Conservation (phyloP, 202 grass and related monocot genomes). For the Tripidium arundinaceum region DNA sequence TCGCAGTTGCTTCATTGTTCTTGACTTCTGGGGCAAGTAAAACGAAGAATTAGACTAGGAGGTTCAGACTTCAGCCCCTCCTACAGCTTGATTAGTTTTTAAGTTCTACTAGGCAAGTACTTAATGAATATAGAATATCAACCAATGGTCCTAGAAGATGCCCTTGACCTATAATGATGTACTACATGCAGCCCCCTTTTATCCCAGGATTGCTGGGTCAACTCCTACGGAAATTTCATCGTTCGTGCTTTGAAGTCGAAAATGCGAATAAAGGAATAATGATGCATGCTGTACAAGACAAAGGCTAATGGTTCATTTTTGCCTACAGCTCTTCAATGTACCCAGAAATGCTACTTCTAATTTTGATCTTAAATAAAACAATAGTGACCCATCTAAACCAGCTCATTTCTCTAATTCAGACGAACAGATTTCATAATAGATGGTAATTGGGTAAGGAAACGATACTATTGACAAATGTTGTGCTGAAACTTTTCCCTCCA, state of each 20-base stretch:
- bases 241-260: conserved; percentile 6
- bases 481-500: not conserved
- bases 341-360: not conserved
- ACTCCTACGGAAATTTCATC: not conserved
- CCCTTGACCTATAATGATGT: not conserved
- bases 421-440: not conserved
- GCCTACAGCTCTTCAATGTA: not conserved
- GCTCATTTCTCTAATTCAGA: not conserved
- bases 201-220: conserved; percentile 20
- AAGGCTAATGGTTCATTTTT: not conserved
- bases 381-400: not conserved
- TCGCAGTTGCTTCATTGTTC: not conserved
- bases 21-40: not conserved
- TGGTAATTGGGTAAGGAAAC: not conserved
- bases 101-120: conserved; percentile 3
- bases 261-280: not conserved
- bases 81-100: conserved; percentile 11
- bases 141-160: not conserved
- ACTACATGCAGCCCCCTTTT: conserved; percentile 3
- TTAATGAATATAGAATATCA: conserved; percentile 1
- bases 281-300: conserved; percentile 12
- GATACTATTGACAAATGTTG: not conserved
- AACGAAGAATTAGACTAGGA: not conserved
- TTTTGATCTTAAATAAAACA: not conserved
- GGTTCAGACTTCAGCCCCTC: not conserved